These are phyloP conservation scores for Thraustochytrium striatum DNA, from an alignment of 352 stramenopile genomes.

Conservation along the genomic window DNA sequence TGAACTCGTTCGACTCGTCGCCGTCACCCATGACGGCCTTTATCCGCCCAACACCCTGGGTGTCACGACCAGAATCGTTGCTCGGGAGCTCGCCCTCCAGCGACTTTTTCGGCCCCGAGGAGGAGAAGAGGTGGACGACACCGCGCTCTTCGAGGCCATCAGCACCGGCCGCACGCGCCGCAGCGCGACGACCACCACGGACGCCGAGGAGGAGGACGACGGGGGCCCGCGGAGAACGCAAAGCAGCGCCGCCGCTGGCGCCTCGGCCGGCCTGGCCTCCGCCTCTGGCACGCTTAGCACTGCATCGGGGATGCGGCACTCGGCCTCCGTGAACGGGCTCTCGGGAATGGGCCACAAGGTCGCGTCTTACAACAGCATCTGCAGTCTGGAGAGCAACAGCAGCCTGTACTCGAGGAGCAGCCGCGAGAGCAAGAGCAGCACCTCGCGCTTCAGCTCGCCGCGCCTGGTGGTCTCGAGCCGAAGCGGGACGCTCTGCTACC, in stretches of 20 bases:
- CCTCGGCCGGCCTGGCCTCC: neutral
- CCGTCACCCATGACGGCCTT: neutral
- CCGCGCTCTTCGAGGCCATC: constrained; percentile 35
- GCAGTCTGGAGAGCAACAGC: constrained; percentile 19
- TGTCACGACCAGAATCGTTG: neutral
- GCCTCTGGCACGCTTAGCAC: neutral
- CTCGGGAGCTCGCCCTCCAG: neutral
- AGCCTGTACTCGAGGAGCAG: constrained; percentile 23
- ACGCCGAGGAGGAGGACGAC: neutral
- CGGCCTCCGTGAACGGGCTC: constrained; percentile 1
- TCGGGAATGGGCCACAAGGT: neutral
- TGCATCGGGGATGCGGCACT: neutral
- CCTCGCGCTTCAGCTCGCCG: constrained; percentile 21
- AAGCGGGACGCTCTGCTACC: constrained; percentile 39
- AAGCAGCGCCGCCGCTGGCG: neutral
- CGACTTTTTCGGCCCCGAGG: neutral
- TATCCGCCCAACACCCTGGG: neutral
- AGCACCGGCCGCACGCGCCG: constrained; percentile 19
- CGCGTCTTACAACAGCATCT: constrained; percentile 24
- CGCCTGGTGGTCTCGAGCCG: constrained; percentile 23
- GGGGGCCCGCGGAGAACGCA: too few relatives aligned
- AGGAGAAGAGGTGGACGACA: too few relatives aligned
- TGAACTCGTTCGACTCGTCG: constrained; percentile 31
- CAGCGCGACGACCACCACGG: neutral
- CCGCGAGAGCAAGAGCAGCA: neutral